Base-by-base conservation (phyloP, 2,329 filamentous ascomycete species). In the Aspergillus pseudoglaucus region DNA sequence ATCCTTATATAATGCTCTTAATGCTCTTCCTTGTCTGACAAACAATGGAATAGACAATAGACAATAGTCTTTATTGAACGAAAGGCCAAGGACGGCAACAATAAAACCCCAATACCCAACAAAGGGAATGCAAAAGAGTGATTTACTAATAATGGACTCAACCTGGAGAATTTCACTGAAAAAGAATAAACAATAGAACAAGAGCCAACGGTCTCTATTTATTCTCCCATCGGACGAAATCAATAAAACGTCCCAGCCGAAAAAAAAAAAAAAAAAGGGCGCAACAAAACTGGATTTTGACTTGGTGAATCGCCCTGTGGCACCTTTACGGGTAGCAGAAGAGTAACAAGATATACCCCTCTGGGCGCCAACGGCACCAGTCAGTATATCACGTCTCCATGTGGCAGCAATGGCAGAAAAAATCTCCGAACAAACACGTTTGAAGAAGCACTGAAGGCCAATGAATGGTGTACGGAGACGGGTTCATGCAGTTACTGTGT, bases 51-150 rank as follows among this genome's bases (percentile, higher is more conserved):
- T 35, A 7, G n/a, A 35, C 15, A 14, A 20, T 22, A 39, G 32
- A 22, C 40, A 42, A 30, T 42, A 42, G 40, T 2, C 15, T 27
- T 42, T 42, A 42, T 42, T 42, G 40, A 42, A 27, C 14, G 40
- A 27, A 15, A 27, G 15, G 10, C 25, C 10, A 30, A 42, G 10
- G 22, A 42, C 2, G 15, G 14, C 22, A 17, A 30, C 14, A 42
- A 42, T n/a, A 27, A 42, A 25, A 4, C 7, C 37, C 22, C 37
- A 39, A 39, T 17, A 5, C 6, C n/a, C n/a, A 17, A 17, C 33
- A 37, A 37, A 37, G 33, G 5, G 37, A 39, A 39, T 15, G 5
- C 12, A 18, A 39, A 39, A 22, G 37, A 30, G 15, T 12, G 15
- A 39, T 39, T 39, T 18, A 39, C 37, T 39, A 18, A 22, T 18